Conservation (phyloP, 1,284 basidiomycete species). For the Ceratobasidium sp. region DNA sequence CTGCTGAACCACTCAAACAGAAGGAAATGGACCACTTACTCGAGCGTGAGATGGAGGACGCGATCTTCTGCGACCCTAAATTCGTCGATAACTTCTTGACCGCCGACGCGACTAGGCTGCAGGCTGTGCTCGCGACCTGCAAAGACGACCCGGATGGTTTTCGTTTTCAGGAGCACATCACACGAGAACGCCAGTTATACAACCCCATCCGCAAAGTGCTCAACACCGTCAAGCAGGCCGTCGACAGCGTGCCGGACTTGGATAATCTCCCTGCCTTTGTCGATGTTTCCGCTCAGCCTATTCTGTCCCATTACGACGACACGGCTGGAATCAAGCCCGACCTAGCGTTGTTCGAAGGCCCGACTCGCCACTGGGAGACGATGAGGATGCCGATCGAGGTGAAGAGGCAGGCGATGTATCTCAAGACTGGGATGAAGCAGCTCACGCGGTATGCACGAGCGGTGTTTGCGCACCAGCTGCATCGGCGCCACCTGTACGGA, state of each 20-base stretch:
- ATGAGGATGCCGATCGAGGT: constrained; percentile 25
- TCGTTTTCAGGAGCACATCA: not conserved
- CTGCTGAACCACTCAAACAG: not conserved
- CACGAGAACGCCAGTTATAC: not conserved
- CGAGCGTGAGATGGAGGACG: constrained; percentile 3
- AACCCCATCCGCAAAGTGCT: not conserved
- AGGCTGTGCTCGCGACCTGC: not conserved
- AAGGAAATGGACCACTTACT: not conserved
- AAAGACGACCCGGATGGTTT: not conserved
- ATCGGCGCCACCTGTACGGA: constrained; percentile 22
- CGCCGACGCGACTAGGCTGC: not conserved
- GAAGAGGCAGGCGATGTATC: not conserved
- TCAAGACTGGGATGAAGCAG: constrained; percentile 15
- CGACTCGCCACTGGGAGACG: constrained; percentile 17
- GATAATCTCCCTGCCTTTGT: not conserved
- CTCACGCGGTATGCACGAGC: constrained; percentile 21
- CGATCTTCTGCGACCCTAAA: constrained; percentile 14
- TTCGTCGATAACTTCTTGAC: constrained; percentile 25
- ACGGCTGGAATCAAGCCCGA: constrained; percentile 15
- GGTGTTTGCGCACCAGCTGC: constrained; percentile 15
- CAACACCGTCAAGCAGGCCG: constrained; percentile 20
- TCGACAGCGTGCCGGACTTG: not conserved
- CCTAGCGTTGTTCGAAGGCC: constrained; percentile 8
- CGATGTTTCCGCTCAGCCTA: not conserved
- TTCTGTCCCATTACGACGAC: constrained; percentile 1